A percentile compares a stretch with the other conserved stretches of the same genome.
Evolutionary conservation across 768 basidiomycete species (phyloP).

Genomic region (Russula sp.): DNA sequence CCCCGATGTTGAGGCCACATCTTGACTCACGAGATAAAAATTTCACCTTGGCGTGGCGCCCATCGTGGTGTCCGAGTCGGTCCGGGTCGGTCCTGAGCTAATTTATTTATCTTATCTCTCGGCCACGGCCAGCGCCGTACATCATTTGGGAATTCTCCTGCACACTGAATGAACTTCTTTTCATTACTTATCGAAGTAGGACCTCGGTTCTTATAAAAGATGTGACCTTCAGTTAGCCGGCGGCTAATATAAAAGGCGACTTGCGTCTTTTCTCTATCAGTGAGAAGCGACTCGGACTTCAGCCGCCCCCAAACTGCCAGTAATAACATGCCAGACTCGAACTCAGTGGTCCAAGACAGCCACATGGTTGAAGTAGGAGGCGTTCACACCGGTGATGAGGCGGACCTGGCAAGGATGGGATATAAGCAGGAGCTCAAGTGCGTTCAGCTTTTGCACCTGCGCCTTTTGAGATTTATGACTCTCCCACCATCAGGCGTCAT

Average conservation of each 20-base stretch:
- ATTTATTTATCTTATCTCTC: too few relatives aligned
- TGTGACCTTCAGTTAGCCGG: not conserved
- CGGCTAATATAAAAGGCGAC: not conserved
- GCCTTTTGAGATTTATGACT: not conserved
- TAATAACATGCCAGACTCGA: not conserved
- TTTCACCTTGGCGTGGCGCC: too few relatives aligned
- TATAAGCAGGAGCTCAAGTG: conserved; percentile 65
- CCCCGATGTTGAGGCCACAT: too few relatives aligned
- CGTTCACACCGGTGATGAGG: conserved; percentile 40
- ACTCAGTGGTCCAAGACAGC: not conserved
- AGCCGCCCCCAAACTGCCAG: not conserved
- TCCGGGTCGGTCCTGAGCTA: too few relatives aligned
- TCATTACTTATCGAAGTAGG: not conserved
- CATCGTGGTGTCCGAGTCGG: too few relatives aligned
- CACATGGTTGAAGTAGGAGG: not conserved
- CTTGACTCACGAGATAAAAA: too few relatives aligned
- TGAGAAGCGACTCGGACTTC: not conserved
- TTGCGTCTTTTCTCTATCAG: not conserved
- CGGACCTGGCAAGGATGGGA: conserved; percentile 59
- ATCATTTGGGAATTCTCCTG: not conserved
- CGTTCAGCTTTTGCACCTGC: conserved; percentile 22
- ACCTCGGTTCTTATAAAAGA: not conserved
- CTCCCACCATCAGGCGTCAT: conserved; percentile 41
- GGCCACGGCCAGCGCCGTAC: too few relatives aligned
- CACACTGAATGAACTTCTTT: not conserved